Evolutionary conservation across 108 stramenopile genomes (phyloP).

Genomic region (Parmales sp.): DNA sequence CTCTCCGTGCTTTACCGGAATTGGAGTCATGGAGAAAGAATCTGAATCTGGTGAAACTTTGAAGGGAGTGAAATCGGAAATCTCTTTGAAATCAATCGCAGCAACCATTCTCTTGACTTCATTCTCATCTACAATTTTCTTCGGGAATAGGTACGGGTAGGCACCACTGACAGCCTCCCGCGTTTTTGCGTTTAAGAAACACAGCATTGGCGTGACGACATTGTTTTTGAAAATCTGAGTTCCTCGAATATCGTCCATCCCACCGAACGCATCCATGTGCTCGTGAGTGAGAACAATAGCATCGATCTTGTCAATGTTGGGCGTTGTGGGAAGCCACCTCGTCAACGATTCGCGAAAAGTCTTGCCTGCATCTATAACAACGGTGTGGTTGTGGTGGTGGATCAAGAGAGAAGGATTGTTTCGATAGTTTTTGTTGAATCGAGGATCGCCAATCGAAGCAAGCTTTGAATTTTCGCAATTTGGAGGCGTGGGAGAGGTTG

Average conservation of each 20-base stretch:
- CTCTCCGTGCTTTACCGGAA: slow-evolving; percentile 75
- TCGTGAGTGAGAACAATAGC: slow-evolving; percentile 69
- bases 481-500: slow-evolving; percentile 12
- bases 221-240: slow-evolving; percentile 38
- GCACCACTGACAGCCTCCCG: slow-evolving; percentile 32
- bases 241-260: slow-evolving; percentile 68
- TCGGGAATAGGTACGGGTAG: slow-evolving; percentile 65
- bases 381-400: slow-evolving; percentile 34
- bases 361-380: slow-evolving; percentile 76
- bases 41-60: slow-evolving; percentile 11
- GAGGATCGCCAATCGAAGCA: slow-evolving; percentile 60
- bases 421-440: slow-evolving; percentile 64
- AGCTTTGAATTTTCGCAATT: slow-evolving; percentile 41
- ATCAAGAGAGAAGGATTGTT: slow-evolving; percentile 70
- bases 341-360: slow-evolving; percentile 69
- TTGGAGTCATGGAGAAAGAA: slow-evolving; percentile 55
- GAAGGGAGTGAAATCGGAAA: slow-evolving; percentile 48
- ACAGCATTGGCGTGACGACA: not conserved
- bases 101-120: slow-evolving; percentile 50
- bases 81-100: slow-evolving; percentile 41
- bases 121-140: slow-evolving; percentile 2
- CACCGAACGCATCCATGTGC: slow-evolving; percentile 68
- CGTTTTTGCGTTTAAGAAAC: slow-evolving; percentile 17
- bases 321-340: slow-evolving; percentile 58
- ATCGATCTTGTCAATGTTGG: slow-evolving; percentile 45